Evolutionary conservation across 2,329 filamentous ascomycete species (phyloP), one percentile per base, ranked within the genome.

Genomic region (Aureobasidium sp.): DNA sequence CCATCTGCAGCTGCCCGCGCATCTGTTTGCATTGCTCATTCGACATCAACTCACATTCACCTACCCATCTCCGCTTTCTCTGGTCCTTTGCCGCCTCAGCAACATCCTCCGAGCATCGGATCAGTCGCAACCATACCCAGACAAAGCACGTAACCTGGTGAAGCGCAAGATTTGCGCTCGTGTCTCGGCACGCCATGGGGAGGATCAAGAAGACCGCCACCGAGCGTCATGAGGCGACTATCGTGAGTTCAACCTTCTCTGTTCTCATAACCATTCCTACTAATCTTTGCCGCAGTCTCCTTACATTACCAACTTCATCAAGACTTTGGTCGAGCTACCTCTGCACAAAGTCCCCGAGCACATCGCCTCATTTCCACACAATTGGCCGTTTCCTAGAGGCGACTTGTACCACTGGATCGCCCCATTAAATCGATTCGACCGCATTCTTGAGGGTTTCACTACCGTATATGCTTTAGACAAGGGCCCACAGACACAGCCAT

Each of bases 341-440:
- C 78, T 97, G 70, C 86, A 88, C 70, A 84, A 89, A 72, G 82
- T 99, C 67, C 90, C 91, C 68, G 79, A 84, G 69, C 84, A 88
- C 67, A 87, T 99, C 67, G 81, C 82, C 69, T 84, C 83, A 62
- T 97, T 97, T 73, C 92, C 93, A 63, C 87, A 87, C 66, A 82
- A 87, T 82, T 99, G 94, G 94, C 92, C 92, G 2, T 96, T 97
- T 71, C 93, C 93, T 43, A 86, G 93, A 73, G 95, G 94, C 64
- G 94, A 99, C 74, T 80, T 97, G 34, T 97, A 97, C 73, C 93
- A 99, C 80, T 99, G 95, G 95, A 97, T 99, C 67, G 87, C 90
- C 32, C 83, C 96, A 27, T 78, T 99, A 64, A 96, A 99, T 75
- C 87, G 92, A 63, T 97, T 99, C 75, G 94, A 99, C 75, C 85